phyloP scores from a whole-genome alignment of 2,329 filamentous ascomycete genomes.

The Monilinia fructicola region DNA sequence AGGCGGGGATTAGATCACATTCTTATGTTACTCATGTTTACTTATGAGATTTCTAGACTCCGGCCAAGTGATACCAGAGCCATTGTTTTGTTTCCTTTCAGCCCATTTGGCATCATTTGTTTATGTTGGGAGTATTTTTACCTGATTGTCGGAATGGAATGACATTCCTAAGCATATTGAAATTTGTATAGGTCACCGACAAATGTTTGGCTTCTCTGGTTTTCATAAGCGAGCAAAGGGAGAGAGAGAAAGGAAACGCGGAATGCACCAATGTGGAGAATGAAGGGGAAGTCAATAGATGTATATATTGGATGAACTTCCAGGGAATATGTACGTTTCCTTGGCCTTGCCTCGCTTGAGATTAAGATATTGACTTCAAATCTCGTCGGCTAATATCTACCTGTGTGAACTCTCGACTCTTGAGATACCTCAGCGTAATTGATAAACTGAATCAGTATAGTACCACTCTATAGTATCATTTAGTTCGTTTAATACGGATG shows the following conservation, averaged over 20 bases:
- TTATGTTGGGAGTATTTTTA: neutral
- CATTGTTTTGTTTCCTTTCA: neutral
- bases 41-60: neutral
- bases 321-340: neutral
- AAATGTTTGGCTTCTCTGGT: slow-evolving; percentile 3
- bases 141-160: neutral
- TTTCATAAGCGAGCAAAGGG: slow-evolving; percentile 2
- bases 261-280: neutral
- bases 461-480: neutral
- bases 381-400: neutral
- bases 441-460: neutral
- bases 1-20: slow-evolving; percentile 2
- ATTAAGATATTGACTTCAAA: neutral
- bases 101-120: neutral
- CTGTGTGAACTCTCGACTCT: neutral
- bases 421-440: neutral
- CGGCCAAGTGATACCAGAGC: neutral
- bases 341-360: neutral
- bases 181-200: neutral
- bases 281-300: neutral
- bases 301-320: neutral
- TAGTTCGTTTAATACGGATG: neutral
- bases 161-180: neutral
- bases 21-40: slow-evolving; percentile 13
- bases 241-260: neutral